A percentile compares a stretch with the other conserved stretches of the same genome.
Evolutionary conservation across 805 yeast species (phyloP).

Genomic region (Torulaspora franciscae): DNA sequence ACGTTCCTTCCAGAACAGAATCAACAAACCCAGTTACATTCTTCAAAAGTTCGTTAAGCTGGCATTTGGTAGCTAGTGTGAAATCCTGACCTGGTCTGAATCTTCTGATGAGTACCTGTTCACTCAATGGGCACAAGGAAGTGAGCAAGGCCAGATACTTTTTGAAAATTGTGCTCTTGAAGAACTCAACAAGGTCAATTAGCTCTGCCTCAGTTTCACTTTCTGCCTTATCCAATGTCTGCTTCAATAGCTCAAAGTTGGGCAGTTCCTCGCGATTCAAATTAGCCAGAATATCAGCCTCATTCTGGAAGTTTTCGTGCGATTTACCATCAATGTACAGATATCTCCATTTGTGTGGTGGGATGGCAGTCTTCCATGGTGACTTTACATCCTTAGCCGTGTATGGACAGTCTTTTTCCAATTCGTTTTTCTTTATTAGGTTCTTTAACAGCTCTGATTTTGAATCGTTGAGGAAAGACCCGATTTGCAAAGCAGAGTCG

Average conservation of each 20-base stretch:
- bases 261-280: conserved; percentile 49
- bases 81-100: conserved; percentile 95
- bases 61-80: conserved; percentile 69
- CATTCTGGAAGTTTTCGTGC: conserved; percentile 28
- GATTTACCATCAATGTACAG: conserved; percentile 71
- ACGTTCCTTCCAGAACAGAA: conserved; percentile 68
- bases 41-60: conserved; percentile 40
- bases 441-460: conserved; percentile 46
- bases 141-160: conserved; percentile 68
- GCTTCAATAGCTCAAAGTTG: conserved; percentile 43
- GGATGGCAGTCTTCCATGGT: conserved; percentile 90
- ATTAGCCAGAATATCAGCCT: conserved; percentile 29
- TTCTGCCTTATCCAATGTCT: conserved; percentile 20
- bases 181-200: conserved; percentile 50
- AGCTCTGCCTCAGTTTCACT: conserved; percentile 39
- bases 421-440: conserved; percentile 51
- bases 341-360: conserved; percentile 89
- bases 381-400: conserved; percentile 47
- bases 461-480: conserved; percentile 54
- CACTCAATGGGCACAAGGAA: conserved; percentile 54
- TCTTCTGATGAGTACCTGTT: conserved; percentile 69
- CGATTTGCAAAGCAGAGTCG: conserved; percentile 65
- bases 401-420: conserved; percentile 57
- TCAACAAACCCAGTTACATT: conserved; percentile 34
- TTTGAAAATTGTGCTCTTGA: conserved; percentile 57